phyloP scores from a whole-genome alignment of 1,139 yeast species.

The Candida anutae region DNA sequence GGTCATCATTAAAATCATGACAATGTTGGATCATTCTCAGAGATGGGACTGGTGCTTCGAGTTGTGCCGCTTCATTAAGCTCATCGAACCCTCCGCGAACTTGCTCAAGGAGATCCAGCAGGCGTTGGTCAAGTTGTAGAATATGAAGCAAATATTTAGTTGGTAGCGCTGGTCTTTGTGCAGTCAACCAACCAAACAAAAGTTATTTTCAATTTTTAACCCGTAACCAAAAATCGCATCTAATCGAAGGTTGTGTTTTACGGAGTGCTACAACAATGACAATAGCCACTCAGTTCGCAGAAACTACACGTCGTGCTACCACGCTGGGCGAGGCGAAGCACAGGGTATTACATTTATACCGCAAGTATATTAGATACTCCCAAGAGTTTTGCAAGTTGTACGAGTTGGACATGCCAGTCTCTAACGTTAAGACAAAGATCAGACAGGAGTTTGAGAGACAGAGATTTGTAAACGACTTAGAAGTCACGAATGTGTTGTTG shows the following conservation, averaged over 20 bases:
- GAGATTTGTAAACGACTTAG: conserved; percentile 61
- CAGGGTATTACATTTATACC: conserved; percentile 65
- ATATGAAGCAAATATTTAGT: background rate
- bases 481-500: conserved; percentile 58
- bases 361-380: conserved; percentile 61
- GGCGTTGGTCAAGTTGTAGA: conserved; percentile 1
- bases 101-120: conserved; percentile 12
- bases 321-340: conserved; percentile 53
- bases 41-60: conserved; percentile 43
- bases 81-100: conserved; percentile 33
- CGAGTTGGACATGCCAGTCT: conserved; percentile 79
- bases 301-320: conserved; percentile 65
- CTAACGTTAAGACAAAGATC: conserved; percentile 71
- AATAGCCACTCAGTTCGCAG: conserved; percentile 77
- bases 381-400: conserved; percentile 60
- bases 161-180: too few species aligned
- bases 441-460: conserved; percentile 89
- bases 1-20: conserved; percentile 28
- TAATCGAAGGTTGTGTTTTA: too few species aligned
- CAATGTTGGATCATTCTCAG: conserved; percentile 22
- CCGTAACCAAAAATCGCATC: conserved; percentile 1
- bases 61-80: conserved; percentile 36
- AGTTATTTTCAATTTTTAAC: background rate
- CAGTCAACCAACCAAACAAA: conserved; percentile 28
- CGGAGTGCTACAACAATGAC: too few species aligned